Evolutionary conservation across 2,329 filamentous ascomycete genomes (phyloP), one percentile per base, ranked within the genome.

Genomic region (Talaromyces atroroseus): DNA sequence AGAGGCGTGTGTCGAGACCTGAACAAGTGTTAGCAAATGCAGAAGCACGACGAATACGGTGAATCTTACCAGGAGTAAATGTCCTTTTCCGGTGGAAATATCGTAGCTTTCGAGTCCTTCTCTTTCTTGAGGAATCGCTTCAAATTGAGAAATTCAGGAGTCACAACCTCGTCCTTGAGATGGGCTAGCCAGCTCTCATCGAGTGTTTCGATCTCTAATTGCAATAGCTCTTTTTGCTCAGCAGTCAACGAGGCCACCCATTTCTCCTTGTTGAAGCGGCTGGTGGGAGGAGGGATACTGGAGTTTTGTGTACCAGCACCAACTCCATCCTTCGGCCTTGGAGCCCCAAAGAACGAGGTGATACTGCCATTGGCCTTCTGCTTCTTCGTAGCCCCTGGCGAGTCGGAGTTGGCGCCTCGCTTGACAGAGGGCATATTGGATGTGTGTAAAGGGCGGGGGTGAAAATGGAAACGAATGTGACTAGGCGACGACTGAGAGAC

Each of bases 1-100:
- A 99, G 86, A 7, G 94, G 92, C 0, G 92, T 96, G 71, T 95
- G 88, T 24, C 91, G 88, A 59, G 92, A 96, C 92, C 92, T 96
- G 58, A n/a, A 44, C n/a, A 5, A 24, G 20, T 57, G 34, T n/a
- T 42, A 40, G 58, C 68, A 61, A 68, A 63, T 52, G 34, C 36
- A 16, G 58, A n/a, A 23, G 21, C 34, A 29, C 26, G 14, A 49
- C 5, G 18, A 18, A 12, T 36, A 21, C 23, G 52, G 12, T 18
- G 49, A 50, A 57, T 62, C 80, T 56, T 78, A 96, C 94, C 94
- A 99, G 62, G 90, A 94, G 74, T 99, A 99, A 12, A 99, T 85
- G 65, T 99, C 92, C 62, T 90, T 82, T 64, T 84, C 80, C 0
- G 92, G 92, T 3, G 94, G 94, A 66, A 95, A 99, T 63, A 95